Conservation (phyloP, 306 rosid species). For the Quillaja saponaria region DNA sequence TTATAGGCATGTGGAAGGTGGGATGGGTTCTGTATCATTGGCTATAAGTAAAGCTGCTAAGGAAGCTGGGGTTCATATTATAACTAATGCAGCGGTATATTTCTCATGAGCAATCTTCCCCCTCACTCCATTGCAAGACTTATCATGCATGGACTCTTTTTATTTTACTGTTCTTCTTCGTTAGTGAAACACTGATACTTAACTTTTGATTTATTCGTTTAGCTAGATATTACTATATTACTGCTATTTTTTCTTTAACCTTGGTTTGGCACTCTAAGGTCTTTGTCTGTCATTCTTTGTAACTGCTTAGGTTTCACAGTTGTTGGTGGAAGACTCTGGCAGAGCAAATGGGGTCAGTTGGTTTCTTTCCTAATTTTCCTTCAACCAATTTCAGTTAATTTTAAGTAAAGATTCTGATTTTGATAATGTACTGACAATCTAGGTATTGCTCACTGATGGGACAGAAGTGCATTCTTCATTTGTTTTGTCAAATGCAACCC, state of each 20-base stretch:
- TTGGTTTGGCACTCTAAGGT: too few relatives aligned
- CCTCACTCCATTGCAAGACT: too few relatives aligned
- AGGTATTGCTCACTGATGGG: constrained; percentile 86
- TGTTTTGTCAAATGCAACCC: constrained; percentile 92
- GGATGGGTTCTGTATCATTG: constrained; percentile 94
- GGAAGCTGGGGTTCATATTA: constrained; percentile 78
- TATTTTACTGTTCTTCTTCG: too few relatives aligned
- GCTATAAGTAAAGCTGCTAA: constrained; percentile 77
- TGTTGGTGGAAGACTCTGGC: constrained; percentile 65
- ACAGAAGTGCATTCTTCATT: constrained; percentile 67
- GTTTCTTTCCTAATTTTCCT: too few relatives aligned
- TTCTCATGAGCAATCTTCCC: too few relatives aligned
- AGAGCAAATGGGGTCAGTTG: constrained; percentile 85
- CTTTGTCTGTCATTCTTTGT: neutral
- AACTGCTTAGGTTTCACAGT: constrained; percentile 60
- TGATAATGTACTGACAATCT: constrained; percentile 24
- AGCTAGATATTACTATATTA: too few relatives aligned
- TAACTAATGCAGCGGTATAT: constrained; percentile 75
- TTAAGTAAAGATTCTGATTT: constrained; percentile 29
- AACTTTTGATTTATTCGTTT: too few relatives aligned
- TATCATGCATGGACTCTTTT: too few relatives aligned
- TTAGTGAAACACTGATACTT: too few relatives aligned
- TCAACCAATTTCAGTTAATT: too few relatives aligned
- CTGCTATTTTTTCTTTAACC: too few relatives aligned
- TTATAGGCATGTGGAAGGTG: constrained; percentile 91